Conservation (phyloP, 768 basidiomycete species). For the Candolleomyces eurysporus region DNA sequence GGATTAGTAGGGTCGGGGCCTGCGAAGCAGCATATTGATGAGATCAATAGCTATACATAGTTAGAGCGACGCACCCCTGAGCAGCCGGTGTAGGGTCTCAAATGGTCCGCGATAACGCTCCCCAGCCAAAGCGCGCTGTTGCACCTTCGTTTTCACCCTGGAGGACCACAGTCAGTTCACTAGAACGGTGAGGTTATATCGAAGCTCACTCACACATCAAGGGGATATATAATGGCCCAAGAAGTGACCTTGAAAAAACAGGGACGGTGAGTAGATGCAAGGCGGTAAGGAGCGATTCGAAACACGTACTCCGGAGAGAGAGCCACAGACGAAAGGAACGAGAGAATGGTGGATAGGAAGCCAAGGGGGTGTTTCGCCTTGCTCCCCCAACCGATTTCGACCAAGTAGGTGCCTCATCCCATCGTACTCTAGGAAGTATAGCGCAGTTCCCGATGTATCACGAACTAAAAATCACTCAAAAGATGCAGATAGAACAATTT, state of each 20-base stretch:
- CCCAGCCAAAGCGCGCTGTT: constrained; percentile 86
- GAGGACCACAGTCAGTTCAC: constrained; percentile 10
- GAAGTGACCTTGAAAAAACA: constrained; percentile 53
- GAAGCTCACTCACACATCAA: constrained; percentile 71
- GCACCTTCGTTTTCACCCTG: constrained; percentile 94
- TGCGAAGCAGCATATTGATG: constrained; percentile 21
- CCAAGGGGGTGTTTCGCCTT: constrained; percentile 82
- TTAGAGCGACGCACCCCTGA: constrained; percentile 56
- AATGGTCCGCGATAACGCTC: constrained; percentile 65
- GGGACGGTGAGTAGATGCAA: constrained; percentile 21
- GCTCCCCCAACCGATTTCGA: constrained; percentile 71
- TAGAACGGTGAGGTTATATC: not conserved
- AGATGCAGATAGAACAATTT: not conserved
- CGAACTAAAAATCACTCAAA: constrained; percentile 52
- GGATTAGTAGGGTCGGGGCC: constrained; percentile 80
- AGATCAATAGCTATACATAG: not conserved
- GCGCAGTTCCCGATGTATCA: constrained; percentile 84
- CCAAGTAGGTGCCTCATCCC: constrained; percentile 86
- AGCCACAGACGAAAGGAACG: constrained; percentile 90
- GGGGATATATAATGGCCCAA: constrained; percentile 90
- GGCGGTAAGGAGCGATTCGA: constrained; percentile 33
- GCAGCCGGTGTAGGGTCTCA: constrained; percentile 74
- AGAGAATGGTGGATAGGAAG: constrained; percentile 75
- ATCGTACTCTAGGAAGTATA: constrained; percentile 95
- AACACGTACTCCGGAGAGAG: constrained; percentile 71